A percentile compares a stretch with the other conserved stretches of the same genome.
These are phyloP conservation scores for Aspergillus intermedius DNA, from an alignment of 2,329 filamentous ascomycete species.

Conservation along the genomic window DNA sequence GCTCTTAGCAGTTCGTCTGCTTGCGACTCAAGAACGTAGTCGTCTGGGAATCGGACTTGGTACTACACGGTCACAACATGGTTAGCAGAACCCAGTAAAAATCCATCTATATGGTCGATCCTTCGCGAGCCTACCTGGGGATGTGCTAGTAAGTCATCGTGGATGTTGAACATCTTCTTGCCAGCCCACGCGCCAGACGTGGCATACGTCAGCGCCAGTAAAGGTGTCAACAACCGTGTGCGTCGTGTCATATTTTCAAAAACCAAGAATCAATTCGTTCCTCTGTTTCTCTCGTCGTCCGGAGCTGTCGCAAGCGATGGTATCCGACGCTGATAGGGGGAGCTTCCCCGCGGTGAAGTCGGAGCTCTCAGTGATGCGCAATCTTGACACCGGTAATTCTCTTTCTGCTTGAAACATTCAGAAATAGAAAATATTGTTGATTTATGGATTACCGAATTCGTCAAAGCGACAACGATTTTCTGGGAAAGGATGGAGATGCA, in stretches of 20 bases:
- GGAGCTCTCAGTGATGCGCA: background rate
- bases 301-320: background rate
- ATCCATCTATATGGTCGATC: background rate
- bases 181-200: conserved; percentile 41
- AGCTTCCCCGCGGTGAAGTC: background rate
- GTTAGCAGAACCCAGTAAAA: too few relatives aligned
- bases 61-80: conserved; percentile 52
- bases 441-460: too few relatives aligned
- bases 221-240: conserved; percentile 14
- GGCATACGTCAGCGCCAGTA: conserved; percentile 27
- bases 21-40: conserved; percentile 64
- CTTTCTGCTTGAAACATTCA: too few relatives aligned
- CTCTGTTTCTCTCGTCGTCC: background rate
- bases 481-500: too few relatives aligned
- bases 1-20: conserved; percentile 52
- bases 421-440: too few relatives aligned
- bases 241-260: background rate
- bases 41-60: conserved; percentile 68
- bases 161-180: conserved; percentile 68
- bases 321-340: background rate
- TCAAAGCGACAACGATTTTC: background rate
- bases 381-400: too few relatives aligned
- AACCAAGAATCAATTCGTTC: background rate
- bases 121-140: conserved; percentile 59
- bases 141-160: conserved; percentile 80